phyloP scores from a whole-genome alignment of 2,329 filamentous ascomycete species.

The Aspergillus persii region DNA sequence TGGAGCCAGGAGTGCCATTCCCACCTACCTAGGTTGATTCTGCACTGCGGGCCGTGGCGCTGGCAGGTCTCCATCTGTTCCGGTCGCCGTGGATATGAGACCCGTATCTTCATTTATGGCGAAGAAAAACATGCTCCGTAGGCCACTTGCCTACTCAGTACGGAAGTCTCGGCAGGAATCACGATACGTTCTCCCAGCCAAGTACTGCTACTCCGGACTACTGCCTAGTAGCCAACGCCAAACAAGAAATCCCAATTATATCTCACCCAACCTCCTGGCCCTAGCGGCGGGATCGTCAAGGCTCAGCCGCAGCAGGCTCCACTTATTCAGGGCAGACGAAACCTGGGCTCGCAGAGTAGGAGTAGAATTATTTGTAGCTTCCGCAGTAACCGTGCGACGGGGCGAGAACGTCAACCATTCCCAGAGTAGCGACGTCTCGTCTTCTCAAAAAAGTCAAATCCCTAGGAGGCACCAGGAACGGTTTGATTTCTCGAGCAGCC shows the following conservation, averaged over 20 bases:
- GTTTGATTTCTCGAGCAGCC: not conserved
- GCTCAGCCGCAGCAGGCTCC: constrained; percentile 12
- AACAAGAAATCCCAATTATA: not conserved
- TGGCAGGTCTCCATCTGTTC: not conserved
- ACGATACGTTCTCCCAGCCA: not conserved
- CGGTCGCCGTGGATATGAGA: no score
- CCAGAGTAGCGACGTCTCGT: not conserved
- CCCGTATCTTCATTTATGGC: no score
- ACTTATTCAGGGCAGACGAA: not conserved
- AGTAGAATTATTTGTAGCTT: not conserved
- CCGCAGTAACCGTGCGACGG: not conserved
- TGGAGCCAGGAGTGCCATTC: not conserved
- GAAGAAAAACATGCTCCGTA: no score
- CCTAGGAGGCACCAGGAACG: constrained; percentile 9
- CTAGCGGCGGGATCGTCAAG: constrained; percentile 11
- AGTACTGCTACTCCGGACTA: not conserved
- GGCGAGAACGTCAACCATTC: not conserved
- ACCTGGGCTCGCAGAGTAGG: not conserved
- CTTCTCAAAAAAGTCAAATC: not conserved
- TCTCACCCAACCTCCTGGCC: not conserved
- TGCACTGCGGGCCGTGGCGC: not conserved
- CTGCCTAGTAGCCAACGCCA: not conserved
- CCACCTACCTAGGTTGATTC: not conserved
- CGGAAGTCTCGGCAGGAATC: not conserved
- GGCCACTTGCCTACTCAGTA: not conserved